Evolutionary conservation across 2,329 filamentous ascomycete species (phyloP).

Genomic region (Fusarium hainanense): DNA sequence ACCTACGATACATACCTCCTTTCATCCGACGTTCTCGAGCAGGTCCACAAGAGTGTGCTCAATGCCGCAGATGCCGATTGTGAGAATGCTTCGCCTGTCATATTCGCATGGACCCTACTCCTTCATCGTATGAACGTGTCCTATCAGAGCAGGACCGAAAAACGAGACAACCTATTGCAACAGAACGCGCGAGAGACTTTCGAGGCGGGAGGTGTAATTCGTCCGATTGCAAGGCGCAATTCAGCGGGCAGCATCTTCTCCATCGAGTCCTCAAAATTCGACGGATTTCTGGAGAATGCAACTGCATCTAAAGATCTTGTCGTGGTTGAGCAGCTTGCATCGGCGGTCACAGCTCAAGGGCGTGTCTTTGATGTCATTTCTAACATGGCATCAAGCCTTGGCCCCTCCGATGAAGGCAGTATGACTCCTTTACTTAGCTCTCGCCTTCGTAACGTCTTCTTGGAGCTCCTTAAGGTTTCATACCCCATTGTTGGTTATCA

Average conservation of each 20-base stretch:
- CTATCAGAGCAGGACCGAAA: slow-evolving; percentile 71
- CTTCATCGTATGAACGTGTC: slow-evolving; percentile 75
- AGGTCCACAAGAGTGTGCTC: slow-evolving; percentile 78
- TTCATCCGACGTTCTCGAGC: slow-evolving; percentile 74
- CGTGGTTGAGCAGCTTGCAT: slow-evolving; percentile 62
- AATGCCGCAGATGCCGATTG: slow-evolving; percentile 66
- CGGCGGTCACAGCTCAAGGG: slow-evolving; percentile 60
- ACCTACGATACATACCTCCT: slow-evolving; percentile 71
- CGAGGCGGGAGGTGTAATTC: slow-evolving; percentile 58
- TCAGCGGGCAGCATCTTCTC: slow-evolving; percentile 72
- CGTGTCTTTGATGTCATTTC: slow-evolving; percentile 66
- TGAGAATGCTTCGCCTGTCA: slow-evolving; percentile 75
- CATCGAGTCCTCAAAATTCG: slow-evolving; percentile 69
- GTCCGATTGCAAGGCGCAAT: slow-evolving; percentile 61
- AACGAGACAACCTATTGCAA: slow-evolving; percentile 67
- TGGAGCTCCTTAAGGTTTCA: slow-evolving; percentile 77
- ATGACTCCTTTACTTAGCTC: slow-evolving; percentile 68
- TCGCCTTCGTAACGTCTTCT: slow-evolving; percentile 71
- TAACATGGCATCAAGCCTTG: slow-evolving; percentile 61
- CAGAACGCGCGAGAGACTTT: slow-evolving; percentile 69
- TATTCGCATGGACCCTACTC: slow-evolving; percentile 85
- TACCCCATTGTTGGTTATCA: slow-evolving; percentile 77
- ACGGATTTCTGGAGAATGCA: slow-evolving; percentile 65
- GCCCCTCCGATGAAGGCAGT: slow-evolving; percentile 58
- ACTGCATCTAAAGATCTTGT: slow-evolving; percentile 63